Evolutionary conservation across 257 asterid genomes (phyloP).

Genomic region (Thymus quinquecostatus): DNA sequence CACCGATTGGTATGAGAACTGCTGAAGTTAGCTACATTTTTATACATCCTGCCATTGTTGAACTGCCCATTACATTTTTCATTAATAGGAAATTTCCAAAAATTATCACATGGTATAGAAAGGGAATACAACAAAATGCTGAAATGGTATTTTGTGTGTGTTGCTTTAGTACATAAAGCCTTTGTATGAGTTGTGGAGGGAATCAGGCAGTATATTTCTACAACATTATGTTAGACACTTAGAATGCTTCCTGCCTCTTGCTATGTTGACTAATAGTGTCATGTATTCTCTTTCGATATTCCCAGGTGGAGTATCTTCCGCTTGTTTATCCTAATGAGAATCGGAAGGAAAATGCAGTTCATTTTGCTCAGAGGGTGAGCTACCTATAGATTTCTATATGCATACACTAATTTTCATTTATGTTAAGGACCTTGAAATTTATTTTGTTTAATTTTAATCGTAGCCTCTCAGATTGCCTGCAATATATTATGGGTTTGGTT

Average conservation of each 20-base stretch:
- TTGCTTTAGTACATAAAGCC: neutral
- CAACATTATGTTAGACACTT: slow-evolving; percentile 1
- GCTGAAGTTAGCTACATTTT: neutral
- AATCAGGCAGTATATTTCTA: slow-evolving; percentile 15
- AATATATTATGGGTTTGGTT: neutral
- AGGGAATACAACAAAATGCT: slow-evolving; percentile 5
- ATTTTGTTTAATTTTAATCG: neutral
- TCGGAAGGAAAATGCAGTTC: slow-evolving; percentile 72
- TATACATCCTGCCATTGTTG: slow-evolving; percentile 14
- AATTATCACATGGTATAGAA: slow-evolving; percentile 4
- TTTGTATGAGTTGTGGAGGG: slow-evolving; percentile 9
- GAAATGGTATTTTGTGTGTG: neutral
- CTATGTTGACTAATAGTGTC: slow-evolving; percentile 17
- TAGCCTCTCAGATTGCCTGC: neutral
- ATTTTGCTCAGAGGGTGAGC: slow-evolving; percentile 82
- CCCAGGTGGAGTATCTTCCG: slow-evolving; percentile 97
- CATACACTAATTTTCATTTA: slow-evolving; percentile 19
- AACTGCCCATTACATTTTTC: slow-evolving; percentile 18
- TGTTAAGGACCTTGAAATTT: slow-evolving; percentile 7
- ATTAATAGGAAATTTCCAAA: slow-evolving; percentile 6
- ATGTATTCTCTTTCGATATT: slow-evolving; percentile 16
- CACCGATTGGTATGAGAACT: slow-evolving; percentile 19
- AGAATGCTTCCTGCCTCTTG: neutral
- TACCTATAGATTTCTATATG: slow-evolving; percentile 12
- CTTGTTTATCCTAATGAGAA: slow-evolving; percentile 67